phyloP scores from a whole-genome alignment of 2,329 filamentous ascomycete species.

The Hymenoscyphus linearis region DNA sequence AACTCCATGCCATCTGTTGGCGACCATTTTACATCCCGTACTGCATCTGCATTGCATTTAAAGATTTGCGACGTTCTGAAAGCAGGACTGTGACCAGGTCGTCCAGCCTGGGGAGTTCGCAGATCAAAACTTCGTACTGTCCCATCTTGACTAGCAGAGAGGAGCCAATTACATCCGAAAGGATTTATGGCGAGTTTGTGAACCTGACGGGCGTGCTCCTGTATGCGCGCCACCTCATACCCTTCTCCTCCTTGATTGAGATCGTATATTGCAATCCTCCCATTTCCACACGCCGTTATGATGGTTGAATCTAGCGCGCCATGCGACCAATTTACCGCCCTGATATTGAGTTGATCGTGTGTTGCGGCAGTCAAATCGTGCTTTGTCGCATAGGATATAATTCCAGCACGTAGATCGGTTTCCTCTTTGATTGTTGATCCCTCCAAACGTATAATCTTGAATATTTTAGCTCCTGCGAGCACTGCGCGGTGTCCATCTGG shows the following conservation, averaged over 20 bases:
- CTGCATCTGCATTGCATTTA: slow-evolving; percentile 47
- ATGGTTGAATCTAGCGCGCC: slow-evolving; percentile 43
- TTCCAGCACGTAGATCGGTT: slow-evolving; percentile 52
- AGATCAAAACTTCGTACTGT: slow-evolving; percentile 58
- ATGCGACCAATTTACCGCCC: slow-evolving; percentile 55
- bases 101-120: slow-evolving; percentile 40
- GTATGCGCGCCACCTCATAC: slow-evolving; percentile 48
- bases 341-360: slow-evolving; percentile 57
- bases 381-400: slow-evolving; percentile 43
- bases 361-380: slow-evolving; percentile 36
- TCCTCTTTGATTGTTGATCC: slow-evolving; percentile 48
- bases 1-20: slow-evolving; percentile 56
- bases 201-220: slow-evolving; percentile 59
- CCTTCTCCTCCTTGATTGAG: slow-evolving; percentile 42
- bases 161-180: slow-evolving; percentile 49
- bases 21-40: slow-evolving; percentile 61
- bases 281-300: slow-evolving; percentile 58
- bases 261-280: slow-evolving; percentile 62
- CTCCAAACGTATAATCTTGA: slow-evolving; percentile 52
- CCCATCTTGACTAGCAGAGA: slow-evolving; percentile 61
- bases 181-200: slow-evolving; percentile 60
- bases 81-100: slow-evolving; percentile 43
- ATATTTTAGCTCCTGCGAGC: slow-evolving; percentile 54
- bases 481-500: slow-evolving; percentile 51
- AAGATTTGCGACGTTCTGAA: slow-evolving; percentile 35